Evolutionary conservation across 2,329 filamentous ascomycete genomes (phyloP), one percentile per base, ranked within the genome.

Genomic region (Teratosphaeria gauchensis): DNA sequence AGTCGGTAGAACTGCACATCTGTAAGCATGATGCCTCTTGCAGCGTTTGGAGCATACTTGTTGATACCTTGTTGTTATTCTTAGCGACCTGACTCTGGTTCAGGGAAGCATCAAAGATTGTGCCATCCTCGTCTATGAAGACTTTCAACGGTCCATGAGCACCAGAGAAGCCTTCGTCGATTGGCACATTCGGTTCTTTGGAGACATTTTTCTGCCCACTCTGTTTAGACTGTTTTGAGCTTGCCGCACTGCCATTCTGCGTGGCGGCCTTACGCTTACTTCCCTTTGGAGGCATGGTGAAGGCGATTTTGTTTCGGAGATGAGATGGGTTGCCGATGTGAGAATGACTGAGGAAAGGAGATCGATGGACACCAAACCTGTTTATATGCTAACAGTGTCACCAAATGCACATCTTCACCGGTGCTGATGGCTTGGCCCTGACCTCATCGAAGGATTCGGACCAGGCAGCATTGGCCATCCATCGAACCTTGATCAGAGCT

Each of bases 1-100:
- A 30, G n/a, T 55, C 72, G 61, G 2, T 4, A 38, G 51, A 33
- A 12, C 2, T 65, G 55, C 64, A 51, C 61, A 46, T 19, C 31
- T 42, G 56, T 48, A 32, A 30, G 54, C 52, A 51, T 48, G 21
- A 19, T 16, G 46, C 2, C 7, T 11, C 52, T 48, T 54, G 8
- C 16, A 16, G 28, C 38, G 66, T 7, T 69, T 31, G 30, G 21
- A 59, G 42, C 24, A 9, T 62, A 89, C 24, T 28, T 28, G 77
- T 76, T 92, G 88, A 92, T 71, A 92, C 92, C 65, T 94, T 94
- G 72, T 92, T 92, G 72, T 88, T 88, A 69, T 92, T 94, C 53
- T 80, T 73, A 0, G 77, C 75, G 0, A 88, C 77, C 64, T 90
- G 88, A 12, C 89, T 88, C 70, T 92, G 87, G 65, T 92, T 94